Percentiles rank a stretch among this genome's conserved stretches.
Evolutionary conservation across 257 asterid genomes (phyloP).

Genomic region (Solanum rostratum): DNA sequence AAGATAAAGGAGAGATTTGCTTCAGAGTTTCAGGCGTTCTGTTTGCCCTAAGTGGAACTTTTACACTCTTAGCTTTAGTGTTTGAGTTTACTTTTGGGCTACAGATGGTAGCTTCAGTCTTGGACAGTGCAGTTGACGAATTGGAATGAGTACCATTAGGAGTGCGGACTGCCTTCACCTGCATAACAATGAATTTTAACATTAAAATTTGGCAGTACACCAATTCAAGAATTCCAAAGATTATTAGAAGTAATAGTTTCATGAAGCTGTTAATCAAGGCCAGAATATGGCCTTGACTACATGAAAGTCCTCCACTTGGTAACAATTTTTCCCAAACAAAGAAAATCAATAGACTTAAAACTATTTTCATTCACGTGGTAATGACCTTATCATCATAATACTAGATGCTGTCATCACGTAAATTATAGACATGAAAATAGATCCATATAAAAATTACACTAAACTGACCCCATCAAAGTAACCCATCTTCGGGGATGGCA

Average conservation of each 20-base stretch:
- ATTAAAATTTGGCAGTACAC: neutral
- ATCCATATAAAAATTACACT: neutral
- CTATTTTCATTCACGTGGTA: neutral
- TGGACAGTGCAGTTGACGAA: conserved; percentile 23
- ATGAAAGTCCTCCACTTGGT: neutral
- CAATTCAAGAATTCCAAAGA: neutral
- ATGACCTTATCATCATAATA: neutral
- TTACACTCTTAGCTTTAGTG: conserved; percentile 41
- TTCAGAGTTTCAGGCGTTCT: conserved; percentile 19
- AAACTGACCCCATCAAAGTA: conserved; percentile 91
- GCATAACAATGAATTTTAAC: conserved; percentile 11
- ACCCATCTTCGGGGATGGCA: conserved; percentile 95
- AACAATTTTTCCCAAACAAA: neutral
- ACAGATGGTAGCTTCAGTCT: conserved; percentile 26
- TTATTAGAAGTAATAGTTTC: neutral
- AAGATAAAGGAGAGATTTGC: conserved; percentile 13
- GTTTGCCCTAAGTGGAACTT: conserved; percentile 23
- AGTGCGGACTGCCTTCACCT: conserved; percentile 58
- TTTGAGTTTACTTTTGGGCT: conserved; percentile 39
- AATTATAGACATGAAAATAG: neutral
- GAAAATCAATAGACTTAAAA: neutral
- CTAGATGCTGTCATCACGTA: neutral
- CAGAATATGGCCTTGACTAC: neutral
- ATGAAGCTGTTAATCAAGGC: neutral
- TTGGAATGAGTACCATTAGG: conserved; percentile 45